A percentile compares a stretch with the other conserved stretches of the same genome.
Evolutionary conservation across 129 eudicot genomes (phyloP).

Genomic region (Tagetes erecta): DNA sequence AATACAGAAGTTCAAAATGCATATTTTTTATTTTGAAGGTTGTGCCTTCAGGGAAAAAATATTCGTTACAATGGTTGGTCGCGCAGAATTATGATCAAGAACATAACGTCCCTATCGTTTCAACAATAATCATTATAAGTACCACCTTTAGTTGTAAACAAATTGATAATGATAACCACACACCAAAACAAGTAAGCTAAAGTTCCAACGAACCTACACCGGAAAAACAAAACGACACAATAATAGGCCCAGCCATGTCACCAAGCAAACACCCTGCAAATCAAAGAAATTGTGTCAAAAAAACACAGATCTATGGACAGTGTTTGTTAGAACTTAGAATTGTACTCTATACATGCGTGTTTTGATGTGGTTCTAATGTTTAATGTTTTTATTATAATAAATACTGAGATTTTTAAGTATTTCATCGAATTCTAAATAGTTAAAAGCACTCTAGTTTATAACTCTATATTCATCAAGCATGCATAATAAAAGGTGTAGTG

Average conservation of each 20-base stretch:
- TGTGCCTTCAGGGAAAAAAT: conserved; percentile 5
- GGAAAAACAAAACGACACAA: conserved; percentile 55
- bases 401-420: neutral
- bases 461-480: neutral
- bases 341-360: neutral
- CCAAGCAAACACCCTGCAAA: conserved; percentile 79
- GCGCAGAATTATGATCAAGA: conserved; percentile 1
- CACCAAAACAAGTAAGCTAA: conserved; percentile 26
- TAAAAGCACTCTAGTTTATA: neutral
- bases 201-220: conserved; percentile 30
- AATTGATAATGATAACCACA: conserved; percentile 11
- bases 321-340: neutral
- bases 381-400: neutral
- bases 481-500: neutral
- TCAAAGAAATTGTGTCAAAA: conserved; percentile 13
- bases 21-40: conserved; percentile 24
- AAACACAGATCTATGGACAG: neutral
- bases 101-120: neutral
- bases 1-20: conserved; percentile 6
- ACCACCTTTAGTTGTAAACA: conserved; percentile 24
- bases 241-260: conserved; percentile 74
- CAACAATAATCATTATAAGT: neutral
- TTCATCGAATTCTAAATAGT: neutral
- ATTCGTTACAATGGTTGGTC: neutral
- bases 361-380: neutral